Conservation (phyloP, 352 stramenopile species). For the Phytopythium delawarense region DNA sequence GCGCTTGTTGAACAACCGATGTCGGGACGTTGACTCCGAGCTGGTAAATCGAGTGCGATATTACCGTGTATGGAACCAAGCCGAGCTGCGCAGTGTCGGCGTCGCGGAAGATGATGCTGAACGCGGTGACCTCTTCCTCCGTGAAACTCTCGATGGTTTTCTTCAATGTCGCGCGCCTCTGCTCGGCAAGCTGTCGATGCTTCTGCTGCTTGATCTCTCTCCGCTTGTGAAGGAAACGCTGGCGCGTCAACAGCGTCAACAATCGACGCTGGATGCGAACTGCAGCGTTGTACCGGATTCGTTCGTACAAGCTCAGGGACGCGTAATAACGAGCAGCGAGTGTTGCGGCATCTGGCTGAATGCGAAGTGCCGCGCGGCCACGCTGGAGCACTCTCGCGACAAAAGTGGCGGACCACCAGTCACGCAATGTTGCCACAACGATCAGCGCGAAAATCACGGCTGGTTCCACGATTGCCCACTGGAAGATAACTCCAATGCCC, state of each 20-base stretch:
- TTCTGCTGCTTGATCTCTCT: constrained; percentile 37
- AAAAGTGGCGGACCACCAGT: constrained; percentile 52
- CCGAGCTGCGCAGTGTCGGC: constrained; percentile 58
- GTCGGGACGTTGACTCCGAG: constrained; percentile 55
- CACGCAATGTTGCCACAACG: constrained; percentile 39
- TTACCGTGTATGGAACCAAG: constrained; percentile 60
- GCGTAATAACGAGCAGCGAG: constrained; percentile 28
- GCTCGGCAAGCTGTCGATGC: constrained; percentile 30
- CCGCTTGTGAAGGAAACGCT: constrained; percentile 43
- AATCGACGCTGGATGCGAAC: constrained; percentile 63
- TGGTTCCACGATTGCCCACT: constrained; percentile 50
- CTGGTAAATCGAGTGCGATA: constrained; percentile 70
- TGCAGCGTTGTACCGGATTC: constrained; percentile 60
- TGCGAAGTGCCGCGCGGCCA: constrained; percentile 42
- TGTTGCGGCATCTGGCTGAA: constrained; percentile 29
- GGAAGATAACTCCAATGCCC: constrained; percentile 36
- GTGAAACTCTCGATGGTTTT: constrained; percentile 60
- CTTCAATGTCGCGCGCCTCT: constrained; percentile 37
- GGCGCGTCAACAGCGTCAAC: constrained; percentile 44
- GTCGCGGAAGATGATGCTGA: constrained; percentile 56
- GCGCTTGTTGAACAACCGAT: constrained; percentile 38
- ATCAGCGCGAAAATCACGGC: constrained; percentile 44
- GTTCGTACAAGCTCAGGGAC: constrained; percentile 63
- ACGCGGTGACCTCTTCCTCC: constrained; percentile 58
- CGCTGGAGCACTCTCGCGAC: constrained; percentile 36